Base-by-base conservation (phyloP, 352 stramenopile species). In the Pythium volutum region DNA sequence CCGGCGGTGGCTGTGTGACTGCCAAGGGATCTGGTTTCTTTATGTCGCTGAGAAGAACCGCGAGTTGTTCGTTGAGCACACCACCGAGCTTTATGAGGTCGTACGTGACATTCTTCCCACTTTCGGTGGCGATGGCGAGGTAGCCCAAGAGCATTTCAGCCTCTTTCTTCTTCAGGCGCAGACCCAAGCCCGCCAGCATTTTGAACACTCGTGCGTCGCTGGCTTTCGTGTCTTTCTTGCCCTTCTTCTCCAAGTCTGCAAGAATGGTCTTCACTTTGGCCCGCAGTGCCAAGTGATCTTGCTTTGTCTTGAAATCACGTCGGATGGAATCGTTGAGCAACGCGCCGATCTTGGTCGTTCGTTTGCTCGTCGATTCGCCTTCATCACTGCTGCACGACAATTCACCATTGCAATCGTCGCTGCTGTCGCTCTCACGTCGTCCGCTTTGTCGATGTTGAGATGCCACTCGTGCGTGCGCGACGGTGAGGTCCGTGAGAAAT, bases 131-230 rank as follows among this genome's bases (percentile, higher is more conserved):
- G 7, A 47, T 59, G 2, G 60, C 67, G 16, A 88, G 62, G n/a
- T 59, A 77, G 12, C 66, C 22, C 5, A 91, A 59, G 29, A 91
- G 53, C 47, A 73, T 61, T n/a, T 71, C 55, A 2, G 63, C 74
- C n/a, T 91, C 79, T 15, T 73, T 75, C 43, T 79, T 81, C 29
- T 64, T 71, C 33, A 91, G 27, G 10, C 77, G 75, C 22, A 91
- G 41, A 3, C 60, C 62, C 9, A 88, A 55, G 1, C 51, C 69
- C 27, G 75, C 77, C 23, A 91, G 61, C 1, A 82, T 48, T 33
- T 86, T 88, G 70, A 86, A 91, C 18, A 89, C 55, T 25, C 76
- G 84, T 41, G 69, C 71, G 20, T 91, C 81, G n/a, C 74, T 84
- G 27, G 74, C 61, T 48, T 53, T 54, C 0, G 76, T 64, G 36